Base-by-base conservation (phyloP, 345 rosid species). In the Excoecaria agallocha region DNA sequence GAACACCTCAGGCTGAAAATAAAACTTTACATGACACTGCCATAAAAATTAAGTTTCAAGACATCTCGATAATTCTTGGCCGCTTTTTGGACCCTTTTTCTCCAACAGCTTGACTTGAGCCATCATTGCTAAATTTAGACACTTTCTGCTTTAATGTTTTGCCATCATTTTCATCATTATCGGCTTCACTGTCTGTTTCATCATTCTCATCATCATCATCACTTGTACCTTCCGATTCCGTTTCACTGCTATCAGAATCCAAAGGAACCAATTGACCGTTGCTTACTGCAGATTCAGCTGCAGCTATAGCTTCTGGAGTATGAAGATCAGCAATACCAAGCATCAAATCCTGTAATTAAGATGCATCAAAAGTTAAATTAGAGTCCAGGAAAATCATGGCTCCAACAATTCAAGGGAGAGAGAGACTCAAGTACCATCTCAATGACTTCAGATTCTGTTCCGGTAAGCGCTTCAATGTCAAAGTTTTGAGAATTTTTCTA, bases 321-420 rank as follows among this genome's bases (percentile, higher is more conserved):
- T 91, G 87, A 78, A 95, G 99, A 89, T 93, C 99, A 73, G 97
- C 92, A 1, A 95, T 75, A 41, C 98, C 97, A 3, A 93, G 83
- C 98, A 88, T 91, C 85, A 95, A 83, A 79, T 95, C 91, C 96
- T 90, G 84, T 71, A 22, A 73, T 68, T 9, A 37, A 50, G 41
- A 66, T 63, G 54, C 46, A 70, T 12, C 24, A 16, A 37, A 48
- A 41, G 37, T 50, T 52, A 37, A 54, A 3, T 46, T 43, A 62
- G 52, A 77, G 19, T 63, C 22, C 68, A 24, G 39, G 16, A 37
- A 5, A 66, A 41, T 57, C 25, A 12, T 41, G 54, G 50, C n/a
- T 57, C 45, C 37, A 38, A 62, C 57, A 25, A 73, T 55, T 3
- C 3, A 15, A 63, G 69, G 41, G 24, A 52, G 22, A 6, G 8